Conservation (phyloP, 805 yeast species). For the Ogataea salicorniae region DNA sequence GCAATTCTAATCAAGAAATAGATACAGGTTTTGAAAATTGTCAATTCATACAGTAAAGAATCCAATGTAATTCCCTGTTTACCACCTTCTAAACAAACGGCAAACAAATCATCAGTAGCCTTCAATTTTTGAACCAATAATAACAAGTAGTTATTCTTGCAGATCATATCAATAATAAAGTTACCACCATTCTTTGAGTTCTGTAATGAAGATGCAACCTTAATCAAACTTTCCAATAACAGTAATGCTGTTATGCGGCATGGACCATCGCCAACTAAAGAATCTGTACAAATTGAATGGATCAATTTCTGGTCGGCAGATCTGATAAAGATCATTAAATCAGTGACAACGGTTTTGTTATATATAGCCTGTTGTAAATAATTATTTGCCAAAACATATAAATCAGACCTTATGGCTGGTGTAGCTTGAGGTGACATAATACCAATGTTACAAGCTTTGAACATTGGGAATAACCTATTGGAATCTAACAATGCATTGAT, state of each 20-base stretch:
- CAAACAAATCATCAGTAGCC: slow-evolving; percentile 60
- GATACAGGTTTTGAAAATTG: slow-evolving; percentile 68
- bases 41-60: slow-evolving; percentile 62
- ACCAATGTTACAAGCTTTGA: slow-evolving; percentile 71
- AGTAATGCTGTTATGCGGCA: slow-evolving; percentile 70
- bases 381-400: slow-evolving; percentile 68
- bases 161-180: slow-evolving; percentile 55
- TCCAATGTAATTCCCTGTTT: slow-evolving; percentile 41
- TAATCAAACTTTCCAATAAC: slow-evolving; percentile 50
- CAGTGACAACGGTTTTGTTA: slow-evolving; percentile 38
- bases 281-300: slow-evolving; percentile 67
- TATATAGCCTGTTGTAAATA: slow-evolving; percentile 50
- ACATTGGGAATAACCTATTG: slow-evolving; percentile 57
- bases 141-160: slow-evolving; percentile 60
- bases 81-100: slow-evolving; percentile 27
- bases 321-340: slow-evolving; percentile 49
- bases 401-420: slow-evolving; percentile 64
- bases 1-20: slow-evolving; percentile 70
- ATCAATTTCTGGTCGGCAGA: slow-evolving; percentile 57
- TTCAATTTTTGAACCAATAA: slow-evolving; percentile 63
- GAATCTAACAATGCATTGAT: slow-evolving; percentile 35
- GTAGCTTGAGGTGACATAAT: slow-evolving; percentile 66
- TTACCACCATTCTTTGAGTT: slow-evolving; percentile 47
- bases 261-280: slow-evolving; percentile 72
- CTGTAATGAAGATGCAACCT: slow-evolving; percentile 43